Percentiles rank a stretch among this genome's conserved stretches.
These are phyloP conservation scores for Ceriops tagal DNA, from an alignment of 345 rosid genomes.

Conservation along the genomic window DNA sequence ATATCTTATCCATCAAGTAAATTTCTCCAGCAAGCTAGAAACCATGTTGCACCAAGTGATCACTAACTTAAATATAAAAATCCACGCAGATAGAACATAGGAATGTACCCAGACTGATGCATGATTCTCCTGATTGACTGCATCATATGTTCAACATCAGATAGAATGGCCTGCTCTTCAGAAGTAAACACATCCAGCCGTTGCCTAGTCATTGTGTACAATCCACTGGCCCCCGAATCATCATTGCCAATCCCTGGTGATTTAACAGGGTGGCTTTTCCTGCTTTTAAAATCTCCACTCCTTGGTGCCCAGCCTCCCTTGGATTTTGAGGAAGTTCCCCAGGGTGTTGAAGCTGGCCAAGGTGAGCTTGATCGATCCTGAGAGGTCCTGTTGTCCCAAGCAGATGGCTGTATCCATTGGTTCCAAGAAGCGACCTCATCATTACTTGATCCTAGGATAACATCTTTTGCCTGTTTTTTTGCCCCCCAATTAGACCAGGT, in stretches of 20 bases:
- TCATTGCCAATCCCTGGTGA: slow-evolving; percentile 35
- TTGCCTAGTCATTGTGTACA: slow-evolving; percentile 60
- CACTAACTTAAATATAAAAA: neutral
- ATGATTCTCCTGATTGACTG: slow-evolving; percentile 52
- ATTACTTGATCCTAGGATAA: no score
- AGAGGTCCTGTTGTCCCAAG: neutral
- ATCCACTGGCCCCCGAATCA: slow-evolving; percentile 30
- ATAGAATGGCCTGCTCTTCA: slow-evolving; percentile 73
- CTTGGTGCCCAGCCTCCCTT: slow-evolving; percentile 46
- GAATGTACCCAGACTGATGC: slow-evolving; percentile 61
- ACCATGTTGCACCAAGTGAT: neutral
- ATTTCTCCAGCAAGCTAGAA: neutral
- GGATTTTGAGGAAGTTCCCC: neutral
- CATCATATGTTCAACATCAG: slow-evolving; percentile 66
- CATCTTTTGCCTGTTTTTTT: no score
- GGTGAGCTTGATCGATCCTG: neutral
- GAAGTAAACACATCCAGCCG: slow-evolving; percentile 76
- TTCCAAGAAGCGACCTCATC: neutral
- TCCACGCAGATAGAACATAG: neutral
- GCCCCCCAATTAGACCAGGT: no score
- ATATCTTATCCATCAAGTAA: neutral
- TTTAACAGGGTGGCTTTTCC: slow-evolving; percentile 48
- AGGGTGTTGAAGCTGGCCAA: slow-evolving; percentile 10
- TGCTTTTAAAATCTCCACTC: slow-evolving; percentile 58
- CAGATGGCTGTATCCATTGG: neutral